phyloP scores from a whole-genome alignment of 2,329 filamentous ascomycete species.

The Aureobasidium uvarum region DNA sequence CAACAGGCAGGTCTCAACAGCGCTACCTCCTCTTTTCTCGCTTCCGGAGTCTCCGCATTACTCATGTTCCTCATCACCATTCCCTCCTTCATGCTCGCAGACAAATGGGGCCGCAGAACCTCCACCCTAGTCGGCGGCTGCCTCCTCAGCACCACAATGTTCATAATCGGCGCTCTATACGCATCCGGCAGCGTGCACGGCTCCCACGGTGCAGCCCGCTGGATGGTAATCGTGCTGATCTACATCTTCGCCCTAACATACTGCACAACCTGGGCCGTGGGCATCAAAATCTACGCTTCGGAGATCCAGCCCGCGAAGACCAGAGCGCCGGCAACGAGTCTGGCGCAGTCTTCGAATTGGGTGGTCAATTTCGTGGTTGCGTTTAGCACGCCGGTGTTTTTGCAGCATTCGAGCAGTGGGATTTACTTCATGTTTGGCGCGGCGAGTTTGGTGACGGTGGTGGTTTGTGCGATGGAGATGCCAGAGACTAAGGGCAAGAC shows the following conservation, averaged over 20 bases:
- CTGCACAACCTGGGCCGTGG: slow-evolving; percentile 54
- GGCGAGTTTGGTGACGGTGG: slow-evolving; percentile 32
- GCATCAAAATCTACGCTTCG: slow-evolving; percentile 55
- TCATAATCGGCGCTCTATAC: slow-evolving; percentile 51
- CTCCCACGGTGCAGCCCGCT: slow-evolving; percentile 42
- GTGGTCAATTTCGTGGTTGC: slow-evolving; percentile 39
- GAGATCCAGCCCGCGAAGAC: slow-evolving; percentile 58
- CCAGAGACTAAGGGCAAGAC: slow-evolving; percentile 28
- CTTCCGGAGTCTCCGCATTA: slow-evolving; percentile 60
- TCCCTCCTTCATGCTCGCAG: slow-evolving; percentile 56
- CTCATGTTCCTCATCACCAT: slow-evolving; percentile 59
- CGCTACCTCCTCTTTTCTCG: slow-evolving; percentile 56
- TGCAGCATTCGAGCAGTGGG: slow-evolving; percentile 42
- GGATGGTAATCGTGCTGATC: slow-evolving; percentile 52
- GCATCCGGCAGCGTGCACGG: slow-evolving; percentile 45
- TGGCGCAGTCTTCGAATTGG: slow-evolving; percentile 56
- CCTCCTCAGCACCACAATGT: slow-evolving; percentile 49
- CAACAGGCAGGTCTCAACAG: slow-evolving; percentile 58
- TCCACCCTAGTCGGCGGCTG: slow-evolving; percentile 57
- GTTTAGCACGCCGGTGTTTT: slow-evolving; percentile 51
- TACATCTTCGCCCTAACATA: slow-evolving; percentile 52
- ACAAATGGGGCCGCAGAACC: slow-evolving; percentile 57
- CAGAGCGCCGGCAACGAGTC: slow-evolving; percentile 53
- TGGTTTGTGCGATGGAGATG: slow-evolving; percentile 25
- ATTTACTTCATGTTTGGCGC: slow-evolving; percentile 40